These are phyloP conservation scores for Lumnitzera littorea DNA, from an alignment of 345 rosid species.

Conservation along the genomic window DNA sequence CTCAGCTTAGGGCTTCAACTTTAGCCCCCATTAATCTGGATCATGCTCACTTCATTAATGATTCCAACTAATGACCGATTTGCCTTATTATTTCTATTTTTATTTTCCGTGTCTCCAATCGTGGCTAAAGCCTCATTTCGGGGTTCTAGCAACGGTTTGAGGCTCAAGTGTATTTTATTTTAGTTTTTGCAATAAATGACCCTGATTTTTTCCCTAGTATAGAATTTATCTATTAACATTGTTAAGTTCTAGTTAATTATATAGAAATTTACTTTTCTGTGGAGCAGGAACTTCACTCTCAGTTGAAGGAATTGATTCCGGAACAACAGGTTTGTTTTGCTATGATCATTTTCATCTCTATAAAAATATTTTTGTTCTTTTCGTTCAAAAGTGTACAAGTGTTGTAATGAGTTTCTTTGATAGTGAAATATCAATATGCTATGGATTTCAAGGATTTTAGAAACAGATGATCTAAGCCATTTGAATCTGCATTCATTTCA, in stretches of 20 bases:
- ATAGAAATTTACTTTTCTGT: neutral
- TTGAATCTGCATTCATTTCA: neutral
- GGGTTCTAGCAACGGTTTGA: too few species aligned
- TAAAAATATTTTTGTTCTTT: too few species aligned
- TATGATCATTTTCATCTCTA: too few species aligned
- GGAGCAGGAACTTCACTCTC: conserved; percentile 81
- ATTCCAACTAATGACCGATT: too few species aligned
- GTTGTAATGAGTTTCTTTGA: too few species aligned
- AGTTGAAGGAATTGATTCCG: conserved; percentile 87
- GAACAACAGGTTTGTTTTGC: conserved; percentile 68
- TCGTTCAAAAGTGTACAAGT: too few species aligned
- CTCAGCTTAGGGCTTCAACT: too few species aligned
- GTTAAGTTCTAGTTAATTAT: neutral
- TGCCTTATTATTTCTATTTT: too few species aligned
- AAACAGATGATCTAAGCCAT: neutral
- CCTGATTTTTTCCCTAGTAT: neutral
- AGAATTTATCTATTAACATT: neutral
- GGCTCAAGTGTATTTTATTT: neutral
- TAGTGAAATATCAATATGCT: neutral
- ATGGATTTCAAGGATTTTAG: neutral
- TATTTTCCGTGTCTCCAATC: too few species aligned
- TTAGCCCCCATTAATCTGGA: too few species aligned
- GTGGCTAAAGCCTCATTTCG: too few species aligned
- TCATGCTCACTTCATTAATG: too few species aligned
- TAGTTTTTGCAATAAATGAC: neutral